Conservation (phyloP, 2,329 filamentous ascomycete genomes). For the Pseudogymnoascus pannorum region DNA sequence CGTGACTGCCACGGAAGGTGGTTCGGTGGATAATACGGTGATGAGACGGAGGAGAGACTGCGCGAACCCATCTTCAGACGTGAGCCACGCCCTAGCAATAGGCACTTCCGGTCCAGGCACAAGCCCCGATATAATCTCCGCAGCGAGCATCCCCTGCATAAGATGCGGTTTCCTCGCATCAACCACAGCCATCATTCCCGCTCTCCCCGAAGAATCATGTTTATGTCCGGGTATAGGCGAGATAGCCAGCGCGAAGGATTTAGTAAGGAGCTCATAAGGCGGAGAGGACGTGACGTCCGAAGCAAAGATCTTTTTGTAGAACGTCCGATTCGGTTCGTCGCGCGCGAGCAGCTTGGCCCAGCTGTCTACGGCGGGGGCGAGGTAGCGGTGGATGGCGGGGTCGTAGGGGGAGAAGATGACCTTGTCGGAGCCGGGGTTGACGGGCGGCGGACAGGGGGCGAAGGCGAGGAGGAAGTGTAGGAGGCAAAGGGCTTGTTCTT, state of each 20-base stretch:
- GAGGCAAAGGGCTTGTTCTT: slow-evolving; percentile 80
- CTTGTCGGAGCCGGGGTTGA: slow-evolving; percentile 41
- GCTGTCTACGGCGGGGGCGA: slow-evolving; percentile 82
- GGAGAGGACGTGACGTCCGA: slow-evolving; percentile 58
- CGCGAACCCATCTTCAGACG: slow-evolving; percentile 75
- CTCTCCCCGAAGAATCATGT: slow-evolving; percentile 44
- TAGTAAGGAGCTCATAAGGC: slow-evolving; percentile 74
- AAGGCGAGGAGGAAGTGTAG: slow-evolving; percentile 88
- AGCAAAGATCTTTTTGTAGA: slow-evolving; percentile 76
- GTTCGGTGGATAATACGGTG: slow-evolving; percentile 49
- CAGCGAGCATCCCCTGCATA: slow-evolving; percentile 85
- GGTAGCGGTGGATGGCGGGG: slow-evolving; percentile 74
- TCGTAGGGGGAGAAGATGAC: slow-evolving; percentile 77
- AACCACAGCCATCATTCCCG: slow-evolving; percentile 57
- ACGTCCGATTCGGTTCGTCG: slow-evolving; percentile 84
- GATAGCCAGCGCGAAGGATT: slow-evolving; percentile 79
- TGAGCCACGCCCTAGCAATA: slow-evolving; percentile 72
- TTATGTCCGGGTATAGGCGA: slow-evolving; percentile 69
- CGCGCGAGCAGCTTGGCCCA: slow-evolving; percentile 85
- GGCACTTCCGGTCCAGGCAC: slow-evolving; percentile 63
- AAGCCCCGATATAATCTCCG: slow-evolving; percentile 77
- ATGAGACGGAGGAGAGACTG: slow-evolving; percentile 71
- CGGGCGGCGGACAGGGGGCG: slow-evolving; percentile 69
- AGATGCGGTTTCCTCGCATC: slow-evolving; percentile 82
- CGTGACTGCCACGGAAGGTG: slow-evolving; percentile 31